Base-by-base conservation (phyloP, 2,329 filamentous ascomycete species). In the Cercospora sp. region DNA sequence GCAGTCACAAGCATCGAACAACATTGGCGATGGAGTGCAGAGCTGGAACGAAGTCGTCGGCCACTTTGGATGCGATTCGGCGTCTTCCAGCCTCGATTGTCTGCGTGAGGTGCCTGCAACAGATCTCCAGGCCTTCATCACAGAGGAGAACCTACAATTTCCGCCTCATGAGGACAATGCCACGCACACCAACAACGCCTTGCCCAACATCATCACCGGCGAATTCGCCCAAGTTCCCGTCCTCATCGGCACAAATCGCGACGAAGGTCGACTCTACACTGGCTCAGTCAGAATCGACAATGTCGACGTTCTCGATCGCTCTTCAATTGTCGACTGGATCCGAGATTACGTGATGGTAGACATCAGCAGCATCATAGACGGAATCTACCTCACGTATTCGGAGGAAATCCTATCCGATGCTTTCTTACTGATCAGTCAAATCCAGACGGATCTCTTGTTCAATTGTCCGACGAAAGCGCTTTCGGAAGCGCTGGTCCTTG, bases 171-270 rank as follows among this genome's bases (percentile, higher is more conserved):
- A 53, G 37, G 67, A 60, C 28, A 63, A 69, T 43, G 40, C 30
- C n/a, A 70, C 68, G 18, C 93, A 92, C 6, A 66, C 60, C 24
- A 45, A 60, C 21, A 58, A 28, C 53, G 65, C 30, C 57, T 51
- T 13, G 24, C 13, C 7, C 66, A 68, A 21, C 10, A 51, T 51
- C 5, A 4, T 26, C 7, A 26, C 45, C n/a, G 69, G 69, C 18
- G 51, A 58, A 21, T 65, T 66, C 28, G 70, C 70, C 21, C 24
- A 40, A 8, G 68, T 73, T 7, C 73, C 73, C 3, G 64, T 74
- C 21, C 53, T 75, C 5, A 68, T 73, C 28, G 73, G 76, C 55
- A 76, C 74, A 18, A 76, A 68, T 30, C 64, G 72, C 60, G 62
- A 76, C 53, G 77, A 78, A 68, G 71, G 68, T 28, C 72, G 71